These are phyloP conservation scores for Pholiota adiposa DNA, from an alignment of 1,284 basidiomycete genomes.

Conservation along the genomic window DNA sequence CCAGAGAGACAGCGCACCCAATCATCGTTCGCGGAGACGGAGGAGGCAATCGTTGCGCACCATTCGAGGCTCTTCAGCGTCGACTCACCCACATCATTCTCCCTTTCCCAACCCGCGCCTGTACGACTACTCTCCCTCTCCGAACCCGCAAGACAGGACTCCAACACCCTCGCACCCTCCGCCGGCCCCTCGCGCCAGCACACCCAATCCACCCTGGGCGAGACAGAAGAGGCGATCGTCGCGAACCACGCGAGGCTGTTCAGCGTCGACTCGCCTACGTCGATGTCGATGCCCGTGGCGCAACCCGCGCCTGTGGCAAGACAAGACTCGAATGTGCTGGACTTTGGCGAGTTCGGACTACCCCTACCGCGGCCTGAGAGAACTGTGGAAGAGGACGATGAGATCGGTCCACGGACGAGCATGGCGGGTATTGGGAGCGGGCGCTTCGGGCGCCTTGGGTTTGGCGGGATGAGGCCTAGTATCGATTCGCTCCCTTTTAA, in stretches of 20 bases:
- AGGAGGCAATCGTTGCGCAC: neutral
- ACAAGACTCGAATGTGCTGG: neutral
- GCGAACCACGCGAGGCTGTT: conserved; percentile 7
- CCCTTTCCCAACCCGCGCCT: no score
- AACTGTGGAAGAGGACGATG: neutral
- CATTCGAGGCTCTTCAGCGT: conserved; percentile 8
- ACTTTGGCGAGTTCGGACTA: no score
- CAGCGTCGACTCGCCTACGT: neutral
- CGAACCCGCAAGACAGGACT: no score
- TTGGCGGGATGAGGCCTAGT: conserved; percentile 6
- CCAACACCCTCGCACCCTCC: no score
- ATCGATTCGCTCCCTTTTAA: conserved; percentile 13
- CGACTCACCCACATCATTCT: no score
- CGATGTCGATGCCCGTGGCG: no score
- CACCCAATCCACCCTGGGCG: no score
- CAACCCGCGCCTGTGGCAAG: neutral
- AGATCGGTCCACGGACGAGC: conserved; percentile 17
- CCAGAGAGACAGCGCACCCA: neutral
- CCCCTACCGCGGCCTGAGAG: neutral
- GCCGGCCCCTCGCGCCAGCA: no score
- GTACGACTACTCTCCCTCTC: no score
- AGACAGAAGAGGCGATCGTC: no score
- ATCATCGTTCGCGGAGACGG: neutral
- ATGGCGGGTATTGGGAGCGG: conserved; percentile 49
- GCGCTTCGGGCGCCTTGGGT: neutral